Evolutionary conservation across 2,329 filamentous ascomycete species (phyloP).

Genomic region (Bimuria novae-zelandiae): DNA sequence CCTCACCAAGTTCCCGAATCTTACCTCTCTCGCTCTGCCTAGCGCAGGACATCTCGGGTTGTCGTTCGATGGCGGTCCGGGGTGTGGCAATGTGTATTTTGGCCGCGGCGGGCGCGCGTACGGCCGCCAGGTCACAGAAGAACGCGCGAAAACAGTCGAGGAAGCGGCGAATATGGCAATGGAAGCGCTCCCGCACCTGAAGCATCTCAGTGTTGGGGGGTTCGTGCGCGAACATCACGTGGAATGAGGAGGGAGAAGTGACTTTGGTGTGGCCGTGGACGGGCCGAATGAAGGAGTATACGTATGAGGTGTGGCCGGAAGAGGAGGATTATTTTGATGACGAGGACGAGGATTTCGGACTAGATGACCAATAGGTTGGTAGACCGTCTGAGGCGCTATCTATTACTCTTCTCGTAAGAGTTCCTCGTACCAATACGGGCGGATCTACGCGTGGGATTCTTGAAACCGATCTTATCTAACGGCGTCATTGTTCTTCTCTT

Average conservation of each 20-base stretch:
- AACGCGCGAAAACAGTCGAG: not conserved
- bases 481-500: no score
- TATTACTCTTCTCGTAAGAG: no score
- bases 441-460: no score
- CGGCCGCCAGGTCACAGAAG: not conserved
- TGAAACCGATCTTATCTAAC: no score
- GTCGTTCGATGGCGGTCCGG: constrained; percentile 8
- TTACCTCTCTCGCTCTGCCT: not conserved
- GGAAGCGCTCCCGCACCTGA: constrained; percentile 3
- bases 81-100: constrained; percentile 11
- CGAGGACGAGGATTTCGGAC: not conserved
- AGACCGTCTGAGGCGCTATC: no score
- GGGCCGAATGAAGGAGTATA: not conserved
- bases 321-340: not conserved
- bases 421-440: no score
- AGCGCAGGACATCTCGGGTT: not conserved
- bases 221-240: not conserved
- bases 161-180: not conserved
- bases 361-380: no score
- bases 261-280: not conserved
- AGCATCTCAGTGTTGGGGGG: constrained; percentile 3
- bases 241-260: not conserved
- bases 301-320: not conserved
- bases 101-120: constrained; percentile 4
- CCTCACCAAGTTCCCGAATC: not conserved